These are phyloP conservation scores for Neospermospora avenae DNA, from an alignment of 2,329 filamentous ascomycete genomes.

Conservation along the genomic window DNA sequence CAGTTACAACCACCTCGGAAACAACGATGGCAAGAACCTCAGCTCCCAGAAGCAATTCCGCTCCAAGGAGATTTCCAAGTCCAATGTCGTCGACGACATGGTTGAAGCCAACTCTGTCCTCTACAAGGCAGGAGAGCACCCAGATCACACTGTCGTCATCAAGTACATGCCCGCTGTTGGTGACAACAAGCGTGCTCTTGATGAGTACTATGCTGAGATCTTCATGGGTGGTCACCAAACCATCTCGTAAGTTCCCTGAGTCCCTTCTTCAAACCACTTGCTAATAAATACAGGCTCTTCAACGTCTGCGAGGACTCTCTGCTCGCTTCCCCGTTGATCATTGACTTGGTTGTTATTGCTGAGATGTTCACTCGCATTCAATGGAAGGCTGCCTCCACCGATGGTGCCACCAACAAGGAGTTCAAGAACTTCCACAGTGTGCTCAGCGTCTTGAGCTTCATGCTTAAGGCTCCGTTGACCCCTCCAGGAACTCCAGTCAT, in stretches of 20 bases:
- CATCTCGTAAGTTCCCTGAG: constrained; percentile 60
- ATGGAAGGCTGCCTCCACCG: constrained; percentile 67
- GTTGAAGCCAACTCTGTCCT: constrained; percentile 90
- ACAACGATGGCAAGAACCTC: constrained; percentile 99
- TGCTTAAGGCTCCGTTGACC: constrained; percentile 94
- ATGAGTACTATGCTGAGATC: constrained; percentile 99
- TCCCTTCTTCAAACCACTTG: constrained; percentile 26
- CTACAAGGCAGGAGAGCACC: constrained; percentile 90
- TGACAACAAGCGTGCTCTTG: constrained; percentile 97
- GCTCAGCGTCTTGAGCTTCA: constrained; percentile 95
- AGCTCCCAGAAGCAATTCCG: constrained; percentile 98
- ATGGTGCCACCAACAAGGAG: constrained; percentile 54
- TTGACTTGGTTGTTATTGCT: constrained; percentile 86
- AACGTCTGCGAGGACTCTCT: constrained; percentile 99
- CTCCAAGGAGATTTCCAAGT: constrained; percentile 99
- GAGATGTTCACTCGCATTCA: constrained; percentile 99
- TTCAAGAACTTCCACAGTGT: constrained; percentile 97
- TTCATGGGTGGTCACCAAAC: constrained; percentile 99
- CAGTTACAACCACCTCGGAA: constrained; percentile 98
- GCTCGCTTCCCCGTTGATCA: constrained; percentile 92
- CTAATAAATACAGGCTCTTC: constrained; percentile 64
- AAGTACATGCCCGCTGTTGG: constrained; percentile 99
- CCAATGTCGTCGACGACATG: constrained; percentile 99
- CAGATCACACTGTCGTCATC: constrained; percentile 98
- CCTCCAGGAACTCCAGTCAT: constrained; percentile 93